phyloP scores from a whole-genome alignment of 371 early-diverging fungal species.

The Zopfochytrium polystomum region DNA sequence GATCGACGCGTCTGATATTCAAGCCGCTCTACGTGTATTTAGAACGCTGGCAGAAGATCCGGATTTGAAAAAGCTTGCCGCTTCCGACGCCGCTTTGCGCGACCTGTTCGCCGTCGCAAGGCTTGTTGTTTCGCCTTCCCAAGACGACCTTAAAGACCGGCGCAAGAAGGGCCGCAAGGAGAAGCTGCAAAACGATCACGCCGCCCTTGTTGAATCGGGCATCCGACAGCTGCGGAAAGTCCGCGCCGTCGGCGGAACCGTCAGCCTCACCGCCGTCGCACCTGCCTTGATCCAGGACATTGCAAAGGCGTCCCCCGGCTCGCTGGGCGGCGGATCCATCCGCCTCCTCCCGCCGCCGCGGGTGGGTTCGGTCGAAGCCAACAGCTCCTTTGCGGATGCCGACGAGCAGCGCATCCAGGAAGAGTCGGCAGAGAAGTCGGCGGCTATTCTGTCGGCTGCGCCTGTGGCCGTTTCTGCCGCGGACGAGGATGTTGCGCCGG shows the following conservation, averaged over 20 bases:
- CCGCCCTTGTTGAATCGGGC: slow-evolving; percentile 25
- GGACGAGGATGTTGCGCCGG: background rate
- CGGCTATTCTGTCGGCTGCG: background rate
- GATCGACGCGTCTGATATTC: slow-evolving; percentile 8
- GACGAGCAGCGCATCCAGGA: slow-evolving; percentile 19
- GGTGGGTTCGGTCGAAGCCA: slow-evolving; percentile 20
- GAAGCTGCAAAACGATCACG: slow-evolving; percentile 24
- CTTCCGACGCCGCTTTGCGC: slow-evolving; percentile 16
- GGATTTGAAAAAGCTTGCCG: slow-evolving; percentile 34
- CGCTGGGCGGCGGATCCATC: slow-evolving; percentile 24
- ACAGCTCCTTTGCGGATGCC: slow-evolving; percentile 20
- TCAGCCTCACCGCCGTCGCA: background rate
- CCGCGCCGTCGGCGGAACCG: slow-evolving; percentile 11
- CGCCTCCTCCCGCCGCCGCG: slow-evolving; percentile 25
- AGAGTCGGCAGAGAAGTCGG: background rate
- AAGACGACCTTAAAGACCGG: slow-evolving; percentile 23
- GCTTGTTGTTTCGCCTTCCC: slow-evolving; percentile 22
- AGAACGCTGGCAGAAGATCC: slow-evolving; percentile 17
- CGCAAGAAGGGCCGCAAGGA: slow-evolving; percentile 17
- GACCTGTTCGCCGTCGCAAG: slow-evolving; percentile 27
- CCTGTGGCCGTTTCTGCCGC: background rate
- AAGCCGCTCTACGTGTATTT: slow-evolving; percentile 6
- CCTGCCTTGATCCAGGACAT: slow-evolving; percentile 23
- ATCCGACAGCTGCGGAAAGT: slow-evolving; percentile 37
- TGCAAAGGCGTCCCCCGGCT: too few species aligned